phyloP scores from a whole-genome alignment of 352 stramenopile species.

The Thalassiosira livingstoniorum region DNA sequence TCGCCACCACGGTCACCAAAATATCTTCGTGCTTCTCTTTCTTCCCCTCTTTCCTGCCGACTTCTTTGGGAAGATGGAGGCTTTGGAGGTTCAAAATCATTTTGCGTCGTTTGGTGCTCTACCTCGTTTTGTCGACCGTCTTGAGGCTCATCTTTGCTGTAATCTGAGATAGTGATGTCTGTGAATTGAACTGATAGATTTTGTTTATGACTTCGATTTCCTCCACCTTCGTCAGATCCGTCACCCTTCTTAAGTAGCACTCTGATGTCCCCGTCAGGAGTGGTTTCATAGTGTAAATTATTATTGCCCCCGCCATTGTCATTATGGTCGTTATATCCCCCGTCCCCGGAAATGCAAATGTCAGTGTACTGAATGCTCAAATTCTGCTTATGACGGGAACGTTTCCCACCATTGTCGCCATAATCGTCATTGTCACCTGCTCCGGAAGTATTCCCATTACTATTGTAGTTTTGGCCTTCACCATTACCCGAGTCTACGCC shows the following conservation, averaged over 20 bases:
- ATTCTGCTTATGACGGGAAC: conserved; percentile 28
- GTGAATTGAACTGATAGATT: conserved; percentile 16
- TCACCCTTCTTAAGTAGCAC: background rate
- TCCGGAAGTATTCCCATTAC: no score
- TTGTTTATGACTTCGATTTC: conserved; percentile 1
- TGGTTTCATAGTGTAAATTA: conserved; percentile 9
- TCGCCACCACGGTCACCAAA: background rate
- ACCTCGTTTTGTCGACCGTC: background rate
- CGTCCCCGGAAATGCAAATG: background rate
- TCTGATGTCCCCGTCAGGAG: background rate
- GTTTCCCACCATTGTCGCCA: no score
- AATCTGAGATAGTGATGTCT: background rate
- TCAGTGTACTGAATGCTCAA: conserved; percentile 13
- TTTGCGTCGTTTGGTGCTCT: background rate
- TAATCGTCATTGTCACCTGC: no score
- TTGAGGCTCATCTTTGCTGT: background rate
- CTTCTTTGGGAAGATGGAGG: no score
- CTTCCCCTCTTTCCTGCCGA: background rate
- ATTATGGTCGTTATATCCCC: no score
- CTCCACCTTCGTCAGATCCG: background rate
- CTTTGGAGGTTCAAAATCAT: background rate
- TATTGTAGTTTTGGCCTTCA: no score
- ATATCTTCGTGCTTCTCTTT: background rate
- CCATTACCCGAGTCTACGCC: no score
- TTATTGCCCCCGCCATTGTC: no score